Conservation (phyloP, 148 eudicot genomes). For the Dianthus caryophyllus region DNA sequence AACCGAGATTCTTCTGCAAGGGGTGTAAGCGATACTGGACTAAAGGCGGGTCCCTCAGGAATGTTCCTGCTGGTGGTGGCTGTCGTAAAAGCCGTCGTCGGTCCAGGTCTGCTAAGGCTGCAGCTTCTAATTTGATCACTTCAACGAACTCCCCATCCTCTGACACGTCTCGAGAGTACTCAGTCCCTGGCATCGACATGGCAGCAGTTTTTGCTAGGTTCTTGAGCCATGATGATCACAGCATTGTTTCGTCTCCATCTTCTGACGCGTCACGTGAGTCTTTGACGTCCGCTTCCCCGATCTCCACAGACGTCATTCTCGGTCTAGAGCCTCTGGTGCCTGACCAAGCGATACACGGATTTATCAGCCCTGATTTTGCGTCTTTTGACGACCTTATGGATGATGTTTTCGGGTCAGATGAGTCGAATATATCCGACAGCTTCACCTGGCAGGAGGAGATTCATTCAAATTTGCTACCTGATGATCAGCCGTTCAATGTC, state of each 20-base stretch:
- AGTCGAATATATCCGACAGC: constrained; percentile 26
- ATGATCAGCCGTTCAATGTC: constrained; percentile 28
- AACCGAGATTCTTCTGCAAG: constrained; percentile 44
- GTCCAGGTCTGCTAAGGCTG: constrained; percentile 20
- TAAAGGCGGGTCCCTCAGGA: constrained; percentile 38
- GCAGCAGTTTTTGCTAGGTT: constrained; percentile 79
- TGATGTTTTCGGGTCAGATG: constrained; percentile 47
- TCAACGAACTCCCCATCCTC: constrained; percentile 24
- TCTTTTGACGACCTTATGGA: constrained; percentile 41
- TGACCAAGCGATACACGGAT: constrained; percentile 25
- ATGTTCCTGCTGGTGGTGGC: constrained; percentile 40
- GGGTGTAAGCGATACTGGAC: constrained; percentile 46
- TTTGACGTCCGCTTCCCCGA: constrained; percentile 23
- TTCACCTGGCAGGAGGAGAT: constrained; percentile 54
- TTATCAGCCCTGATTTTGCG: constrained; percentile 28
- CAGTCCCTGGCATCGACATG: constrained; percentile 48
- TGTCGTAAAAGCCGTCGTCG: constrained; percentile 41
- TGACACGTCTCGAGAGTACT: constrained; percentile 12
- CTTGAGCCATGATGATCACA: constrained; percentile 34
- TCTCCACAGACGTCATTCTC: constrained; percentile 21
- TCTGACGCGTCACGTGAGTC: constrained; percentile 36
- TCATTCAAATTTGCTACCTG: constrained; percentile 32
- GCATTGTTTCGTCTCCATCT: constrained; percentile 14
- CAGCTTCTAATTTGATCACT: not conserved
- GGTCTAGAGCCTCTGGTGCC: constrained; percentile 24